phyloP scores from a whole-genome alignment of 176 grass and related monocot species.

The Ananas comosus region DNA sequence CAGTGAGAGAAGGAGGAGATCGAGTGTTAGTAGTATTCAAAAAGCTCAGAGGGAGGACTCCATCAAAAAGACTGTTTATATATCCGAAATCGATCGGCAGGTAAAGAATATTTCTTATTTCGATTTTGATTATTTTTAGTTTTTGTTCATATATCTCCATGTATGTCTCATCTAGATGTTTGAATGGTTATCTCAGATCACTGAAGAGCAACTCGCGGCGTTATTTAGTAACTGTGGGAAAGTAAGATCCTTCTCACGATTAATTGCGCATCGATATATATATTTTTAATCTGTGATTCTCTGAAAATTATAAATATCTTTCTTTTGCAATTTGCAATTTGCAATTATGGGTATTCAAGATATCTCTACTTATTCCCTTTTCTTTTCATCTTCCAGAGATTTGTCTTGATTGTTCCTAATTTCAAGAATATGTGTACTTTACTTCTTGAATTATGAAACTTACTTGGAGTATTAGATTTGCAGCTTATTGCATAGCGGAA shows the following conservation, averaged over 20 bases:
- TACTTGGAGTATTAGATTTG: too few relatives aligned
- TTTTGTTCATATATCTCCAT: neutral
- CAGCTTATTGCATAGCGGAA: too few relatives aligned
- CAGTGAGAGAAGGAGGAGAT: neutral
- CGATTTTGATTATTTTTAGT: neutral
- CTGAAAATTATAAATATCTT: too few relatives aligned
- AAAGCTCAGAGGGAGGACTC: neutral
- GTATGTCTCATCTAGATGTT: too few relatives aligned
- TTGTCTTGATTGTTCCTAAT: neutral
- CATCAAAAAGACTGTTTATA: constrained; percentile 22
- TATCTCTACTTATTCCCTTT: too few relatives aligned
- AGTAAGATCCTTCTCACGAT: constrained; percentile 19
- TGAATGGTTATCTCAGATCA: constrained; percentile 38
- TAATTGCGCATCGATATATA: too few relatives aligned
- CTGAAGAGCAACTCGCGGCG: constrained; percentile 88
- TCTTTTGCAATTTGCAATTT: too few relatives aligned
- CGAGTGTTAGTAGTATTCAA: neutral
- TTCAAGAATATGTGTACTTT: neutral
- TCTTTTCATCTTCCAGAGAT: neutral
- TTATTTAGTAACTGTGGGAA: constrained; percentile 95
- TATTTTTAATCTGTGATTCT: too few relatives aligned
- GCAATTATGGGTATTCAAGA: too few relatives aligned
- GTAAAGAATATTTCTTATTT: constrained; percentile 1
- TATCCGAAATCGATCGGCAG: constrained; percentile 21
- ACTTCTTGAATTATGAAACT: too few relatives aligned